Conservation (phyloP, 352 stramenopile genomes). For the Phytophthora agathidicida region DNA sequence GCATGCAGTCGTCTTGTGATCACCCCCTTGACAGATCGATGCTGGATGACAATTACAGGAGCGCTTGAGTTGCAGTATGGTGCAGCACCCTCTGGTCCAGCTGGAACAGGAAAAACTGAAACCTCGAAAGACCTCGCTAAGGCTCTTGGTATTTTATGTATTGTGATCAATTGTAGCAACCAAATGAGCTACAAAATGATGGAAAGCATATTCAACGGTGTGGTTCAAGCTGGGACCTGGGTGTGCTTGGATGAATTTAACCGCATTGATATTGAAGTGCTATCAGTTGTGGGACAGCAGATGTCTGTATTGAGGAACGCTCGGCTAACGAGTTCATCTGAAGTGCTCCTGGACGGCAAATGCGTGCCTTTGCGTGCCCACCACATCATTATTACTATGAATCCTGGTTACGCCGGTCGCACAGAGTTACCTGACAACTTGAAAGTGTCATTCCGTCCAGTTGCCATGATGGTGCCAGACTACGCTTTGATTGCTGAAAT, state of each 20-base stretch:
- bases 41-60: conserved; percentile 94
- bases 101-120: conserved; percentile 94
- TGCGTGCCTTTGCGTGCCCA: conserved; percentile 65
- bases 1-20: conserved; percentile 92
- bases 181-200: conserved; percentile 94
- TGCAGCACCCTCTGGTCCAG: conserved; percentile 87
- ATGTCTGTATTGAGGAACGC: conserved; percentile 74
- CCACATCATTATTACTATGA: conserved; percentile 91
- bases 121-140: conserved; percentile 95
- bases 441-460: conserved; percentile 82
- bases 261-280: conserved; percentile 87
- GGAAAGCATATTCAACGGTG: conserved; percentile 87
- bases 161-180: conserved; percentile 97
- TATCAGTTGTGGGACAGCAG: conserved; percentile 89
- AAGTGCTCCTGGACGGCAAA: conserved; percentile 65
- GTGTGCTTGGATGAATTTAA: conserved; percentile 92
- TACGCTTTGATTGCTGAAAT: conserved; percentile 88
- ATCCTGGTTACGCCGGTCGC: conserved; percentile 79
- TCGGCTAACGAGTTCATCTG: conserved; percentile 31
- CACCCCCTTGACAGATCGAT: conserved; percentile 93
- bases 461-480: conserved; percentile 92
- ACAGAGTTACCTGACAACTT: conserved; percentile 88
- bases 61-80: conserved; percentile 90
- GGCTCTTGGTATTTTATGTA: conserved; percentile 91
- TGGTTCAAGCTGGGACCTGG: conserved; percentile 82